Conservation (phyloP, 441 rosid species). For the Mallotus japonicus region DNA sequence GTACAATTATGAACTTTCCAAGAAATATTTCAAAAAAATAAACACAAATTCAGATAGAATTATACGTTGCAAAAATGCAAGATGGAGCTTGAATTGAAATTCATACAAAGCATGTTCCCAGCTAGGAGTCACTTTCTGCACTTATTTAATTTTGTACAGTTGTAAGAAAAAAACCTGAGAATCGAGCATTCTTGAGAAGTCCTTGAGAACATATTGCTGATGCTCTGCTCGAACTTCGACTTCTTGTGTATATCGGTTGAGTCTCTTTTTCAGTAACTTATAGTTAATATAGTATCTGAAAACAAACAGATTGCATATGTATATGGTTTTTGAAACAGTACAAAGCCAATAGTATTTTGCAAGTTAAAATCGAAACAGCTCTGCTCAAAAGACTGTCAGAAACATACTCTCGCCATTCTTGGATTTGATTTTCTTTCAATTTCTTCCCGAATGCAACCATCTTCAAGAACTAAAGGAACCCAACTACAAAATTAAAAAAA, state of each 20-base stretch:
- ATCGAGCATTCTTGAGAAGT: conserved; percentile 92
- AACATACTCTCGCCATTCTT: conserved; percentile 76
- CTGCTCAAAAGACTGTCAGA: not conserved
- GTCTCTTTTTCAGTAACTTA: conserved; percentile 89
- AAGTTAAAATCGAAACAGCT: not conserved
- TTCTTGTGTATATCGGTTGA: conserved; percentile 69
- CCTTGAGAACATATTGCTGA: conserved; percentile 80
- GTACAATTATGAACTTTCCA: too few relatives aligned
- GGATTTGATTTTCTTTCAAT: conserved; percentile 73
- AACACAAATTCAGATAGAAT: too few relatives aligned
- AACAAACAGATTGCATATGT: not conserved
- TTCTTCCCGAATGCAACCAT: conserved; percentile 97
- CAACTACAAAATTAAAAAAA: not conserved
- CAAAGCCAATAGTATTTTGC: not conserved
- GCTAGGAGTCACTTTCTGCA: too few relatives aligned
- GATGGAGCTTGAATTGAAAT: too few relatives aligned
- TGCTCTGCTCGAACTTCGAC: conserved; percentile 61
- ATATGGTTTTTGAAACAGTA: not conserved
- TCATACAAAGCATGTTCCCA: too few relatives aligned
- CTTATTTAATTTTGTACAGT: too few relatives aligned
- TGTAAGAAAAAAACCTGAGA: conserved; percentile 40
- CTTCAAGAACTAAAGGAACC: conserved; percentile 24
- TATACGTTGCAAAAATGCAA: too few relatives aligned
- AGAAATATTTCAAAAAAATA: too few relatives aligned
- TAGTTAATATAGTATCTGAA: conserved; percentile 82